Evolutionary conservation across 192 early-diverging fungal genomes (phyloP), one percentile per base, ranked within the genome.

Genomic region (Dispira simplex): DNA sequence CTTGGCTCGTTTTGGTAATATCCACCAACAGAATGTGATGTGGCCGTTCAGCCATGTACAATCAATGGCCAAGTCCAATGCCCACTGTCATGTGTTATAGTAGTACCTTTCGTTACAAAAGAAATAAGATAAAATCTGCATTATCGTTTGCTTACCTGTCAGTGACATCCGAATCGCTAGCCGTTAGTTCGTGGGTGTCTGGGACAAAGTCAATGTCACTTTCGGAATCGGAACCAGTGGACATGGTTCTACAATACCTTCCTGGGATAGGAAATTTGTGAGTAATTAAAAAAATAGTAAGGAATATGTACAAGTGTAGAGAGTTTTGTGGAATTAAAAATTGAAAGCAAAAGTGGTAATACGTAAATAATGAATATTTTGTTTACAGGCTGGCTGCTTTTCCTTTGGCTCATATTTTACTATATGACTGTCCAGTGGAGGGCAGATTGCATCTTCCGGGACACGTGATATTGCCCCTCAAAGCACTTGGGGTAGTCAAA

Each of bases 131-230:
- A 49, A 49, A 3, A 21, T 16, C 8, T 9, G 48, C 48, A 49
- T 20, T 21, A 20, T 49, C 2, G 1, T 16, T 49, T 49, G 16
- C 21, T 49, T 49, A 21, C 18, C 18, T 21, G 48, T 20, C 21
- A 21, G 48, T 49, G 8, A 21, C 48, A 9, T 49, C 18, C 21
- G 18, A 49, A 21, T 16, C 18, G 16, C 48, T 49, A 49, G 4
- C 18, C 18, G 48, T 16, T 16, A 49, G 18, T 49, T 21, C 21
- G 48, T 21, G 48, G 4, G 21, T 6, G 48, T 49, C 48, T 5
- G 48, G 48, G 16, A 49, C 48, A 49, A 49, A 49, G 48, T 49
- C 48, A 21, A 16, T 49, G 48, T 49, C 48, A 49, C 21, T 49
- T 3, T 49, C 48, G 48, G 18, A 20, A 16, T 49, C 21, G 18